Base-by-base conservation (phyloP, 371 early-diverging fungal genomes). In the Cokeromyces recurvatus region DNA sequence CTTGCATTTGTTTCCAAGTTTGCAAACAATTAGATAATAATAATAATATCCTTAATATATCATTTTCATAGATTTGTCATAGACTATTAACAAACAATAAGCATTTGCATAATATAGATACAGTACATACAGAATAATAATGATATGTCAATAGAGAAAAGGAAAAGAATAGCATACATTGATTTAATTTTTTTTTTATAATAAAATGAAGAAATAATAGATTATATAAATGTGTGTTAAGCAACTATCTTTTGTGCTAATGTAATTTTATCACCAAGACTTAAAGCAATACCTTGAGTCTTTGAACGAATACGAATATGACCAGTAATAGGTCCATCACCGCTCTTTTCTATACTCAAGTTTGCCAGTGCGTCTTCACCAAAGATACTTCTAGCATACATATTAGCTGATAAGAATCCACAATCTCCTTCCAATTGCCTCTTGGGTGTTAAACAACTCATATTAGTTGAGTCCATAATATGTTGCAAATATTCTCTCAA, bases 361-460 rank as follows among this genome's bases (percentile, higher is more conserved):
- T 95, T 97, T 38, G 97, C 95, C 53, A 98, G 66, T 9, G 96
- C 95, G 63, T 97, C 98, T 66, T 98, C 98, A 44, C 94, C 98
- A 77, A 98, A 97, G 40, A 95, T 92, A 52, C 87, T 87, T 43
- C 87, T 78, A 10, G 96, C 94, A 61, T 97, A 97, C 79, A 97
- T 76, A 64, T 98, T 97, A 20, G 95, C 95, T 2, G 97, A 91
- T 25, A 97, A 66, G 83, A 96, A 93, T 16, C 92, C 94, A 58
- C 97, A 95, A 49, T 95, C 95, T 31, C 92, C 95, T 12, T 83
- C 82, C n/a, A 96, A 66, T 31, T 92, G 94, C 40, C 85, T 80
- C 48, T 91, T 91, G 8, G 96, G 95, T 14, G 94, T 95, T 51
- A 98, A 68, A 62, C 95, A 95, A 36, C 82, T 84, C 94, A 97